These are phyloP conservation scores for Syzygium aromaticum DNA, from an alignment of 345 rosid genomes.

Conservation along the genomic window DNA sequence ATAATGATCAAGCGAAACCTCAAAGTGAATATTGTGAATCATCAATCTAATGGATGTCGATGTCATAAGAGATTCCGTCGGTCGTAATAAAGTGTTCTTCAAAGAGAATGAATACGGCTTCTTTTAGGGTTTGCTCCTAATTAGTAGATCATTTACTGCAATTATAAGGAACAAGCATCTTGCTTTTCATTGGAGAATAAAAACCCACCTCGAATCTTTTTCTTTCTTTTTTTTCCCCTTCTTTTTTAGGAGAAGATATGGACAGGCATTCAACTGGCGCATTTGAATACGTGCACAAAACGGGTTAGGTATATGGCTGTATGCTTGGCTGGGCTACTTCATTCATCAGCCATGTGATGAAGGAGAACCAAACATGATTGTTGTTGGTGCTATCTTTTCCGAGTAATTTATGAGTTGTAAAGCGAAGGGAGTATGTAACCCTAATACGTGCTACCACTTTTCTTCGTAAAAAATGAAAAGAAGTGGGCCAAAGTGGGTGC, in stretches of 20 bases:
- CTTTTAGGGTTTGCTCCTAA: neutral
- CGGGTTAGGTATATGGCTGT: neutral
- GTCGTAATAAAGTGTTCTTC: neutral
- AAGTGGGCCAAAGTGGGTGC: neutral
- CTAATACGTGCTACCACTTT: neutral
- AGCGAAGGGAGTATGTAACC: neutral
- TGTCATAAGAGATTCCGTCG: neutral
- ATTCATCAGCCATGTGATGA: neutral
- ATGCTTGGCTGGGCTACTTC: neutral
- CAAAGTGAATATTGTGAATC: neutral
- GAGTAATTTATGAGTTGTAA: neutral
- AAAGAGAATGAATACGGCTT: neutral
- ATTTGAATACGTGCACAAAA: neutral
- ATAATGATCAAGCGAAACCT: neutral
- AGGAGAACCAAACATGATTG: neutral
- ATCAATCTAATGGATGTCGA: neutral
- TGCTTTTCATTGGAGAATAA: neutral
- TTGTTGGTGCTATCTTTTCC: neutral
- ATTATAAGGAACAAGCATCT: neutral
- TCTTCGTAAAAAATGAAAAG: neutral
- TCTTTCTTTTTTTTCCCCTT: neutral
- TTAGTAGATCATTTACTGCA: neutral
- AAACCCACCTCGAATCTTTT: neutral
- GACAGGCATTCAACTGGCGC: neutral
- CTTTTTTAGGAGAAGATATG: neutral